phyloP scores from a whole-genome alignment of 768 basidiomycete species.

The Leccinellum luteum region DNA sequence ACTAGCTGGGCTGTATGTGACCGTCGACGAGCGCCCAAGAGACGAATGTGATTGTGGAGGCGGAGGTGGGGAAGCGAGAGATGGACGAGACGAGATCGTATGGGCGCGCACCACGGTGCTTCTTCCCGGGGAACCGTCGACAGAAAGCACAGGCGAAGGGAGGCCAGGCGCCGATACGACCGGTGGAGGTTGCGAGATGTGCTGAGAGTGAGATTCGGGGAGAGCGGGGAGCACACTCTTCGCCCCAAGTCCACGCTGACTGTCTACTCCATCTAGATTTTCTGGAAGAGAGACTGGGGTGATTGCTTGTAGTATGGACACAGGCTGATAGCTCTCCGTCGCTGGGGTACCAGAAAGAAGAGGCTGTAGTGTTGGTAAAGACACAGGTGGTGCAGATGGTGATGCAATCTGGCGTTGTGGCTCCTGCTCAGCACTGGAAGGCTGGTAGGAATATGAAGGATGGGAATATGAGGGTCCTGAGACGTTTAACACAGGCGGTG shows the following conservation, averaged over 20 bases:
- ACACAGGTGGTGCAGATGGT: conserved; percentile 5
- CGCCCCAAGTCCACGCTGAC: conserved; percentile 13
- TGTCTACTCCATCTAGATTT: conserved; percentile 3
- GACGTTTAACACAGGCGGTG: conserved; percentile 16
- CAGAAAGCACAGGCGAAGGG: conserved; percentile 19
- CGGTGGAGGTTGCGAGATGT: conserved; percentile 17
- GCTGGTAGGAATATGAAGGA: conserved; percentile 10
- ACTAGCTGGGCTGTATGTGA: conserved; percentile 17
- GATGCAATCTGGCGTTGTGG: conserved; percentile 12
- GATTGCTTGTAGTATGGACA: conserved; percentile 18
- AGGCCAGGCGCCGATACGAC: conserved; percentile 11
- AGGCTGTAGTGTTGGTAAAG: conserved; percentile 11
- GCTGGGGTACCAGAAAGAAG: conserved; percentile 9
- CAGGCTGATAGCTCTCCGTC: conserved; percentile 18
- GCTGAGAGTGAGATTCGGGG: conserved; percentile 15
- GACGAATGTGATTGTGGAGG: conserved; percentile 11
- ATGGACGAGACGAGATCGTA: conserved; percentile 26
- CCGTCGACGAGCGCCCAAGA: conserved; percentile 24
- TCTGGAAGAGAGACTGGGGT: conserved; percentile 6
- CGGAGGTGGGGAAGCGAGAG: conserved; percentile 13
- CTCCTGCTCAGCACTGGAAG: conserved; percentile 12
- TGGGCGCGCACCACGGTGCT: conserved; percentile 26
- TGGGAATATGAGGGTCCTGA: conserved; percentile 16
- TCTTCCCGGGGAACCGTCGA: conserved; percentile 11
- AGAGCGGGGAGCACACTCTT: conserved; percentile 2